phyloP scores from a whole-genome alignment of 306 rosid species.

The Ormosia emarginata region DNA sequence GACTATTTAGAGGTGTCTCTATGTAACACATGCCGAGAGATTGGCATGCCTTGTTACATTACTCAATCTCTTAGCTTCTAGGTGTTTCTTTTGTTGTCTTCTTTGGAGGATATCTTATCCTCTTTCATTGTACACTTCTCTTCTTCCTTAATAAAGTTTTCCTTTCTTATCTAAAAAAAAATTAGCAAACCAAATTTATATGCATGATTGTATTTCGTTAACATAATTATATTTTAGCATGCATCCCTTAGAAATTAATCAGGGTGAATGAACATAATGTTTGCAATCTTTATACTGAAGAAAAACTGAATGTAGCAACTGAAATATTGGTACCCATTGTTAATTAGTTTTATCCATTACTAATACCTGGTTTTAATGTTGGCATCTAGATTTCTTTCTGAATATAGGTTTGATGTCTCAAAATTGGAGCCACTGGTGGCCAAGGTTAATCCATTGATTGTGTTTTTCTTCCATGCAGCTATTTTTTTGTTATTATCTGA shows the following conservation, averaged over 20 bases:
- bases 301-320: not conserved
- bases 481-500: not conserved
- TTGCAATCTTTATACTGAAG: not conserved
- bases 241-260: not conserved
- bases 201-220: not conserved
- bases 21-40: no score
- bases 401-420: slow-evolving; percentile 80
- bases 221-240: not conserved
- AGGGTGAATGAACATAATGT: not conserved
- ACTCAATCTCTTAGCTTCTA: no score
- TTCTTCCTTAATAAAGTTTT: no score
- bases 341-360: slow-evolving; percentile 9
- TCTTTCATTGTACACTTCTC: no score
- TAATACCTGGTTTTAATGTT: slow-evolving; percentile 9
- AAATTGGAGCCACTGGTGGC: slow-evolving; percentile 90
- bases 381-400: slow-evolving; percentile 64
- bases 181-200: not conserved
- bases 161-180: no score
- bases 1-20: no score
- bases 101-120: no score
- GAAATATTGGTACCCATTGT: not conserved
- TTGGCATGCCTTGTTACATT: no score
- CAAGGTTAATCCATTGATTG: slow-evolving; percentile 48
- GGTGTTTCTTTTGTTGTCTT: no score
- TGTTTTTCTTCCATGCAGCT: not conserved